These are phyloP conservation scores for Suhomyces anneliseae DNA, from an alignment of 1,139 yeast genomes.

Conservation along the genomic window DNA sequence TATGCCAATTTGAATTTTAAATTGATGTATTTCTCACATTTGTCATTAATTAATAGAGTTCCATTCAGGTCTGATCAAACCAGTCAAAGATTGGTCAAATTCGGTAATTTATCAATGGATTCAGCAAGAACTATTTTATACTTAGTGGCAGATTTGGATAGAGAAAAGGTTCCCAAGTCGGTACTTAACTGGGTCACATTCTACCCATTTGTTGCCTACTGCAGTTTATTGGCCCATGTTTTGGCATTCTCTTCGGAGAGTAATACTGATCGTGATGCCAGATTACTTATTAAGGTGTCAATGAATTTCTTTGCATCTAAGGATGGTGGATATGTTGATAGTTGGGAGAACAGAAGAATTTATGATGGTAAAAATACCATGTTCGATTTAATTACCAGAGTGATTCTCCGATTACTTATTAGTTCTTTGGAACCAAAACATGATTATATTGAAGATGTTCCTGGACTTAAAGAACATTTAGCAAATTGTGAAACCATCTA, in stretches of 20 bases:
- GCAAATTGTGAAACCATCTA: slow-evolving; percentile 16
- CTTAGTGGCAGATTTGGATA: slow-evolving; percentile 9
- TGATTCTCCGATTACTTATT: slow-evolving; percentile 22
- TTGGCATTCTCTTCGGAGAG: slow-evolving; percentile 5
- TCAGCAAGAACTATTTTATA: slow-evolving; percentile 12
- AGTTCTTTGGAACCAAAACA: slow-evolving; percentile 12
- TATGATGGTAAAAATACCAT: slow-evolving; percentile 10
- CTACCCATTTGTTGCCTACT: slow-evolving; percentile 24
- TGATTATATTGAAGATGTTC: slow-evolving; percentile 14
- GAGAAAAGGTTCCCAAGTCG: slow-evolving; percentile 20
- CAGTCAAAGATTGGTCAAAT: slow-evolving; percentile 5
- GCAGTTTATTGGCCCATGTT: slow-evolving; percentile 9
- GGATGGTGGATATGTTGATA: not conserved
- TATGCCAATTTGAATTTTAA: slow-evolving; percentile 10
- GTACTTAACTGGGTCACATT: slow-evolving; percentile 32
- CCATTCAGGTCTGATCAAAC: slow-evolving; percentile 11
- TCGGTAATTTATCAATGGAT: slow-evolving; percentile 13
- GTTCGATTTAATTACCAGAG: slow-evolving; percentile 15
- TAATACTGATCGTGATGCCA: slow-evolving; percentile 14
- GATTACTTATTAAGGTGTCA: slow-evolving; percentile 14
- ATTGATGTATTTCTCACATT: slow-evolving; percentile 12
- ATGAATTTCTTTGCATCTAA: slow-evolving; percentile 16
- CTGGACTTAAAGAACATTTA: slow-evolving; percentile 21
- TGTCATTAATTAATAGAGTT: slow-evolving; percentile 14
- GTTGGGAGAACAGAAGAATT: slow-evolving; percentile 10